phyloP scores from a whole-genome alignment of 1,139 yeast genomes.

The Taphrina wiesneri region DNA sequence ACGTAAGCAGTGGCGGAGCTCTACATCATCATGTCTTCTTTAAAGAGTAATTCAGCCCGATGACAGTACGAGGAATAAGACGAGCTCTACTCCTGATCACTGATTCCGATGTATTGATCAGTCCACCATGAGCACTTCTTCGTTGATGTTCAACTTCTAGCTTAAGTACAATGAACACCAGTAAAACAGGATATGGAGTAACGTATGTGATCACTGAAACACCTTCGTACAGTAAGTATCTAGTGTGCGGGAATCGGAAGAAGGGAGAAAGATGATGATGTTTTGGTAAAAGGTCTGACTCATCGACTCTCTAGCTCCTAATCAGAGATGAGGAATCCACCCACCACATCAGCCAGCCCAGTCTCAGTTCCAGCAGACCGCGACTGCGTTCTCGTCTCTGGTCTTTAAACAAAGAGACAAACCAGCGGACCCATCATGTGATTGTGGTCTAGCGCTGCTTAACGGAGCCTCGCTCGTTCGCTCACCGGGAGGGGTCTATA shows the following conservation, averaged over 20 bases:
- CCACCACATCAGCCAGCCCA: neutral
- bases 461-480: conserved; percentile 9
- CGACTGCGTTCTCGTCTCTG: neutral
- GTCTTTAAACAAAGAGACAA: conserved; percentile 6
- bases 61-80: neutral
- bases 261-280: neutral
- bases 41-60: neutral
- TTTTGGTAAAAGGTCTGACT: conserved; percentile 21
- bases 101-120: neutral
- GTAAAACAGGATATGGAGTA: too few species aligned
- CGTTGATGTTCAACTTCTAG: too few species aligned
- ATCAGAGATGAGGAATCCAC: neutral
- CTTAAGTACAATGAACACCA: too few species aligned
- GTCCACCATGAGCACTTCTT: neutral
- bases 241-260: neutral
- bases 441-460: conserved; percentile 8
- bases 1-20: conserved; percentile 21
- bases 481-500: conserved; percentile 1
- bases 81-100: neutral
- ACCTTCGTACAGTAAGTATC: too few species aligned
- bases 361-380: conserved; percentile 20
- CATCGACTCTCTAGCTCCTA: neutral
- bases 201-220: too few species aligned
- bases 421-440: neutral
- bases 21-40: neutral